These are phyloP conservation scores for Fusarium compactum DNA, from an alignment of 2,329 filamentous ascomycete species.

Conservation along the genomic window DNA sequence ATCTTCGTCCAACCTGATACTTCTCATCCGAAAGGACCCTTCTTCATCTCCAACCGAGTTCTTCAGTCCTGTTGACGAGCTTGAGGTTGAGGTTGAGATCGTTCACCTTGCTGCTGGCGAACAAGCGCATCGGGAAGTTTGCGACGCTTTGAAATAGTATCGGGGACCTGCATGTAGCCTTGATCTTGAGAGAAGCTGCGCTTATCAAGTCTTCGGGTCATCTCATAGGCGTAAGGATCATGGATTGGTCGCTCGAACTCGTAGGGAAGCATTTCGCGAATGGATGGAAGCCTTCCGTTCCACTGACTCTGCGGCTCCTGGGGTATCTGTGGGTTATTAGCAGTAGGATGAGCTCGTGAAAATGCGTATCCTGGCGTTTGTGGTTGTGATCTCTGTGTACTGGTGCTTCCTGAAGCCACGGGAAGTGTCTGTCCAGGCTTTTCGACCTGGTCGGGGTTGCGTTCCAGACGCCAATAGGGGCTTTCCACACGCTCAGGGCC, in stretches of 20 bases:
- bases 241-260: neutral
- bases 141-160: conserved; percentile 20
- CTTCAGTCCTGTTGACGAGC: neutral
- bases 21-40: neutral
- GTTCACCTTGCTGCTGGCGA: neutral
- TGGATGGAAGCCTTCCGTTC: conserved; percentile 17
- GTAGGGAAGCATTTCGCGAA: conserved; percentile 30
- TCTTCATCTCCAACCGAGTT: neutral
- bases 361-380: neutral
- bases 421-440: neutral
- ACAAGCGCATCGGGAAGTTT: conserved; percentile 14
- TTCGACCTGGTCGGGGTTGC: neutral
- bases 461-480: conserved; percentile 1
- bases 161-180: neutral
- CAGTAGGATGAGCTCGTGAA: neutral
- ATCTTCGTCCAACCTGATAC: neutral
- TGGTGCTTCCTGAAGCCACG: neutral
- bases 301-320: conserved; percentile 1
- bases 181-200: conserved; percentile 1
- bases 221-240: neutral
- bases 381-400: neutral
- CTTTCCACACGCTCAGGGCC: neutral
- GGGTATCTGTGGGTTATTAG: neutral
- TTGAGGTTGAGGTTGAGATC: neutral
- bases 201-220: neutral